These are phyloP conservation scores for Papilionanthe hybrid DNA, from an alignment of 116 monocot species.

Conservation along the genomic window DNA sequence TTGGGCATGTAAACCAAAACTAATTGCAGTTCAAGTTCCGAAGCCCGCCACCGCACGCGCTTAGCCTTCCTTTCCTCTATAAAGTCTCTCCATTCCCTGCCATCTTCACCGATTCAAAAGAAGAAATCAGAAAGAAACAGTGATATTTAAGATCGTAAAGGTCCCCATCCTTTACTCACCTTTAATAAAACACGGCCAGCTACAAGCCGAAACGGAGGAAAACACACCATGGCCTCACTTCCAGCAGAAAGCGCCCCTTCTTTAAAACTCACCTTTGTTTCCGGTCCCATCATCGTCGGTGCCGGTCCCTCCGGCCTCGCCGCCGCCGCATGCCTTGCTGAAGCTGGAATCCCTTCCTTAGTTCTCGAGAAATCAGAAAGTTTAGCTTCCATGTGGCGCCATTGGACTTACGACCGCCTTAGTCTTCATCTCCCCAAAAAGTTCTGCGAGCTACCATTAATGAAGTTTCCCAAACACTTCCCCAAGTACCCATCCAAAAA, in stretches of 20 bases:
- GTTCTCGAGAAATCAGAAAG: slow-evolving; percentile 48
- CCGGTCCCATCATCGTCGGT: slow-evolving; percentile 53
- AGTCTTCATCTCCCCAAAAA: slow-evolving; percentile 56
- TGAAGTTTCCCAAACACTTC: slow-evolving; percentile 40
- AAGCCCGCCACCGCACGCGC: slow-evolving; percentile 6
- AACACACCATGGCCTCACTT: slow-evolving; percentile 18
- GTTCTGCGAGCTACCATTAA: slow-evolving; percentile 50
- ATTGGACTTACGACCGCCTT: slow-evolving; percentile 52
- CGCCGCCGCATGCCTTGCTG: slow-evolving; percentile 51
- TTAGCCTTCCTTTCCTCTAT: not conserved
- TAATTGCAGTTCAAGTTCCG: slow-evolving; percentile 21
- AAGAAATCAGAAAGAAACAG: not conserved
- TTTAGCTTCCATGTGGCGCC: slow-evolving; percentile 58
- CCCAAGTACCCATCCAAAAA: slow-evolving; percentile 64
- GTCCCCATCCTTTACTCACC: too few species aligned
- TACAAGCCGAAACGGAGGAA: not conserved
- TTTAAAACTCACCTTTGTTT: slow-evolving; percentile 18
- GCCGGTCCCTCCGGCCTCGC: slow-evolving; percentile 69
- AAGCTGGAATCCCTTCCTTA: slow-evolving; percentile 30
- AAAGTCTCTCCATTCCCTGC: not conserved
- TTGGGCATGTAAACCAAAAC: not conserved
- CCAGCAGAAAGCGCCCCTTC: not conserved
- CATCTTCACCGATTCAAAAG: not conserved
- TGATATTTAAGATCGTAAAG: too few species aligned
- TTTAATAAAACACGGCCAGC: not conserved